Base-by-base conservation (phyloP, 1,284 basidiomycete species). In the Ustilago bromivora region DNA sequence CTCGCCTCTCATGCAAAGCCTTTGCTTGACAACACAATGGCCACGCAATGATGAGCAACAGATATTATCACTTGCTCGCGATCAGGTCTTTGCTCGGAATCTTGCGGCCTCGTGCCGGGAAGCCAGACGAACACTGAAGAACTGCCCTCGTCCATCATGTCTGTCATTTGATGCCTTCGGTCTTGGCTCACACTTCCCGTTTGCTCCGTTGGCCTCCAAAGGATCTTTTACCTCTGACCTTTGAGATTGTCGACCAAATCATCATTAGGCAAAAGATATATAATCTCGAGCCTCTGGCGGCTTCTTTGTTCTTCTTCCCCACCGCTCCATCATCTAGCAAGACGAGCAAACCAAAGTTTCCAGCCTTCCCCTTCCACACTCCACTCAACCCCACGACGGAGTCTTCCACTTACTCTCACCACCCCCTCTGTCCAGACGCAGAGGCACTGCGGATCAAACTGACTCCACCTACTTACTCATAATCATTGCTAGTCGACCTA, bases 271-370 rank as follows among this genome's bases (percentile, higher is more conserved):
- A 32, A 54, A 73, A 65, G 54, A 19, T 73, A 73, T 73, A 73
- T 73, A 73, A 65, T 15, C 49, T 61, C 32, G 36, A 63, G 40
- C 43, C 66, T 73, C 61, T 66, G 66, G 71, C 71, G 66, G 71
- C 61, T 73, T 73, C 71, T 73, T 68, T 62, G 58, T 49, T 28
- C 41, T 59, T 58, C 66, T 65, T 65, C 41, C 36, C 54, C 53
- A 28, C 61, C 43, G n/a, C 41, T 62, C 43, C 46, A 49, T 17
- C 57, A 53, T 57, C 23, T 54, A 55, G 23, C 43, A 49, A 63
- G 40, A 60, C 57, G 47, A 55, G 35, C 43, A 40, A 52, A n/a
- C 4, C 40, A 17, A 23, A 46, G 11, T 13, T 32, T 32, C 0
- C 19, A 47, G 31, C 58, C 35, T 49, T 19, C n/a, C 43, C n/a